A percentile compares a stretch with the other conserved stretches of the same genome.
These are phyloP conservation scores for Forsythia viridissima DNA, from an alignment of 257 asterid genomes.

Conservation along the genomic window DNA sequence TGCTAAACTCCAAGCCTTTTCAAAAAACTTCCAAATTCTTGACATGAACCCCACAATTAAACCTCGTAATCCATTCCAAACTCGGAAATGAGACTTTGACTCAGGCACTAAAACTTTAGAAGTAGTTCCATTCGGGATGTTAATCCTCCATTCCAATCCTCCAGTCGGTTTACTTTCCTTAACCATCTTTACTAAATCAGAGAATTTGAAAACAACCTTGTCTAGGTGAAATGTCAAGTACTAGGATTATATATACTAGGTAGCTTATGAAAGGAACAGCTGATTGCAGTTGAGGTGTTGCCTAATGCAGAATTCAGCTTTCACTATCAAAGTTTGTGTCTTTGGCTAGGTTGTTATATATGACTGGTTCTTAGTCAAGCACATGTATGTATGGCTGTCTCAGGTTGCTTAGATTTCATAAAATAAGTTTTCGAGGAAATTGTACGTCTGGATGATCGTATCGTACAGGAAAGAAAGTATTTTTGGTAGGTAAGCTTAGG, in stretches of 20 bases:
- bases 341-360: conserved; percentile 23
- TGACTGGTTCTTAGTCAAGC: conserved; percentile 30
- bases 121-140: conserved; percentile 44
- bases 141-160: conserved; percentile 67
- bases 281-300: background rate
- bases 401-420: conserved; percentile 19
- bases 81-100: conserved; percentile 10
- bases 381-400: conserved; percentile 30
- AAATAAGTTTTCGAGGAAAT: background rate
- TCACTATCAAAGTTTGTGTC: conserved; percentile 31
- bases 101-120: conserved; percentile 43
- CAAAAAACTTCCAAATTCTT: conserved; percentile 41
- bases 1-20: conserved; percentile 62
- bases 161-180: conserved; percentile 34
- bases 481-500: conserved; percentile 48
- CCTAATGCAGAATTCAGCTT: conserved; percentile 22
- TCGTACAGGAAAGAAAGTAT: conserved; percentile 29
- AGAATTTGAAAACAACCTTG: background rate
- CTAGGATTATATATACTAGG: conserved; percentile 16
- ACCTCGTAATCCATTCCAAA: conserved; percentile 23
- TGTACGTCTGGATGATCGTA: conserved; percentile 25
- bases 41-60: conserved; percentile 21
- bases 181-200: conserved; percentile 28
- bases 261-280: conserved; percentile 13
- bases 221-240: background rate